These are phyloP conservation scores for Dothideomycetidae sp. DNA, from an alignment of 2,329 filamentous ascomycete species.

Conservation along the genomic window DNA sequence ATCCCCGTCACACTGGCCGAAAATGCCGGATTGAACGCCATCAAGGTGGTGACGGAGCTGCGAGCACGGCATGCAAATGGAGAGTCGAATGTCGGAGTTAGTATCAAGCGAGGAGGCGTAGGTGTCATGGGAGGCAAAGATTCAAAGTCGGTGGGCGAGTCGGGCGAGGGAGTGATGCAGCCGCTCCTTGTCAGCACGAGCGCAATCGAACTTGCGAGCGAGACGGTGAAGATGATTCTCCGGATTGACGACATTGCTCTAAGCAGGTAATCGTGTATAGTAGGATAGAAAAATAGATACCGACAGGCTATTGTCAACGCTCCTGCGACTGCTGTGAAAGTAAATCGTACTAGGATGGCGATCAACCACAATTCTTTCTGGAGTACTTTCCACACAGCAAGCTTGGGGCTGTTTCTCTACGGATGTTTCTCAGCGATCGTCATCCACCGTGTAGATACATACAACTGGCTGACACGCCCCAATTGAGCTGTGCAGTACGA, in stretches of 20 bases:
- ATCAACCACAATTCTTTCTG: no score
- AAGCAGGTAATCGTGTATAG: conserved; percentile 20
- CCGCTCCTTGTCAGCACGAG: conserved; percentile 93
- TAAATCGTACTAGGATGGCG: no score
- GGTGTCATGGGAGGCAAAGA: conserved; percentile 70
- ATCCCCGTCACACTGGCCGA: conserved; percentile 93
- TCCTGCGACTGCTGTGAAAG: no score
- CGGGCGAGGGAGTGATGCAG: conserved; percentile 61
- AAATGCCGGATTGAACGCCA: conserved; percentile 94
- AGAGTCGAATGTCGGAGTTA: conserved; percentile 90
- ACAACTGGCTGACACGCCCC: no score
- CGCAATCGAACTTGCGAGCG: conserved; percentile 88
- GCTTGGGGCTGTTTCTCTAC: no score
- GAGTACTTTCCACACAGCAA: no score
- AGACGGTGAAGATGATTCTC: conserved; percentile 93
- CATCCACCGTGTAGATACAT: no score
- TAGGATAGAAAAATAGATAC: no score
- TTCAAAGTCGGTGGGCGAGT: conserved; percentile 14
- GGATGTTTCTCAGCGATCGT: no score
- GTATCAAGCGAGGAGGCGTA: conserved; percentile 93
- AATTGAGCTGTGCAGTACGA: no score
- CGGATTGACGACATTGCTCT: conserved; percentile 54
- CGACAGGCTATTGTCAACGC: no score
- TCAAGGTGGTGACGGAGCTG: conserved; percentile 95
- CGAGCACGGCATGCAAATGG: conserved; percentile 88